Evolutionary conservation across 768 basidiomycete species (phyloP).

Genomic region (Candolleomyces efflorescens): DNA sequence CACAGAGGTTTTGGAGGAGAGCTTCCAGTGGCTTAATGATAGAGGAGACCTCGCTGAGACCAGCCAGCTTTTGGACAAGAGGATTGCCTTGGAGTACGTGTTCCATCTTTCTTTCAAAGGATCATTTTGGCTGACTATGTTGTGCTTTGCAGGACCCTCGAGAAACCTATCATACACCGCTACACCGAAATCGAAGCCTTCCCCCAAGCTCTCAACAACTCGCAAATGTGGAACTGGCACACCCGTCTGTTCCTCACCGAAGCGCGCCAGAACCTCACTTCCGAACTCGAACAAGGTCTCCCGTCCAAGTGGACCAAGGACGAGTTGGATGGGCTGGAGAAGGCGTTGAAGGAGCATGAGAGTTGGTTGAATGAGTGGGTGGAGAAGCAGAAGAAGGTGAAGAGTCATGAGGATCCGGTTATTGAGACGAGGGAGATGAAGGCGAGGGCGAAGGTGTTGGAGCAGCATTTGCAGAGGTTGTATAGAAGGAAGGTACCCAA

Average conservation of each 20-base stretch:
- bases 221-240: slow-evolving; percentile 86
- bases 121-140: background rate
- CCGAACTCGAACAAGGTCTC: slow-evolving; percentile 52
- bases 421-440: slow-evolving; percentile 84
- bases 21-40: slow-evolving; percentile 80
- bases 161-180: slow-evolving; percentile 79
- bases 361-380: slow-evolving; percentile 79
- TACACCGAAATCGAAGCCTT: slow-evolving; percentile 88
- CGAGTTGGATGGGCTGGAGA: slow-evolving; percentile 82
- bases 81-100: slow-evolving; percentile 79
- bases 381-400: slow-evolving; percentile 73
- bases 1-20: slow-evolving; percentile 61
- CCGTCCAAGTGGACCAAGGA: slow-evolving; percentile 80
- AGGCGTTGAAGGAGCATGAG: slow-evolving; percentile 73
- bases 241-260: slow-evolving; percentile 82
- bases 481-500: slow-evolving; percentile 68
- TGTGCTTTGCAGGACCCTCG: slow-evolving; percentile 52
- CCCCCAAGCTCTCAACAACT: slow-evolving; percentile 75
- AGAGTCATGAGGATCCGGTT: slow-evolving; percentile 79
- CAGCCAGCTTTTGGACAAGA: slow-evolving; percentile 67
- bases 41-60: slow-evolving; percentile 82
- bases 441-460: slow-evolving; percentile 73
- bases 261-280: slow-evolving; percentile 70
- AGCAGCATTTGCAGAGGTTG: slow-evolving; percentile 66
- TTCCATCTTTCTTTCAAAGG: background rate